Evolutionary conservation across 176 grass and related monocot species (phyloP).

Genomic region (Phyllostachys edulis): DNA sequence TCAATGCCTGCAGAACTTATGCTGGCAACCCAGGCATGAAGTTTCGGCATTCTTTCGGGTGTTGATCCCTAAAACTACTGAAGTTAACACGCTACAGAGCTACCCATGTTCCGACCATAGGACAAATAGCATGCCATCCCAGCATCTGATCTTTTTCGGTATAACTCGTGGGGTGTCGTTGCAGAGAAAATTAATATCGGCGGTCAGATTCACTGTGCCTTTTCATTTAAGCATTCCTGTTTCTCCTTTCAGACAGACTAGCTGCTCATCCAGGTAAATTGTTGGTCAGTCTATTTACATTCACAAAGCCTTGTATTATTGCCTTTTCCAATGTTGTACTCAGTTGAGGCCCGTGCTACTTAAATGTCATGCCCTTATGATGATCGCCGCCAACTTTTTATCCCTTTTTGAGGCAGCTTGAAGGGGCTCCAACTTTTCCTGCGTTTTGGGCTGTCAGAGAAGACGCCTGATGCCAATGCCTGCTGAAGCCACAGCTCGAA

Average conservation of each 20-base stretch:
- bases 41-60: background rate
- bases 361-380: conserved; percentile 35
- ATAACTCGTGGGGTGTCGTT: background rate
- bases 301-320: conserved; percentile 29
- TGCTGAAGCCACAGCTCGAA: conserved; percentile 94
- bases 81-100: background rate
- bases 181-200: conserved; percentile 6
- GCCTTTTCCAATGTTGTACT: conserved; percentile 21
- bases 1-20: background rate
- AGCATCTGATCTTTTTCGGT: background rate
- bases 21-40: background rate
- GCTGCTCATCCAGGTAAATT: conserved; percentile 37
- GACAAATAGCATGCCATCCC: background rate
- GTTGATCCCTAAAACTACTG: background rate
- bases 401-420: conserved; percentile 87
- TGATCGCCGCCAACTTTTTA: conserved; percentile 69
- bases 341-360: background rate
- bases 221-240: conserved; percentile 9
- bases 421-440: conserved; percentile 98
- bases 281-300: conserved; percentile 65
- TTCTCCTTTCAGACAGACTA: conserved; percentile 45
- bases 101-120: background rate
- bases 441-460: conserved; percentile 85
- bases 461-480: conserved; percentile 79
- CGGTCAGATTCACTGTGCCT: background rate